A percentile compares a stretch with the other conserved stretches of the same genome.
phyloP scores from a whole-genome alignment of 805 yeast species.

The Yarrowia hollandica region DNA sequence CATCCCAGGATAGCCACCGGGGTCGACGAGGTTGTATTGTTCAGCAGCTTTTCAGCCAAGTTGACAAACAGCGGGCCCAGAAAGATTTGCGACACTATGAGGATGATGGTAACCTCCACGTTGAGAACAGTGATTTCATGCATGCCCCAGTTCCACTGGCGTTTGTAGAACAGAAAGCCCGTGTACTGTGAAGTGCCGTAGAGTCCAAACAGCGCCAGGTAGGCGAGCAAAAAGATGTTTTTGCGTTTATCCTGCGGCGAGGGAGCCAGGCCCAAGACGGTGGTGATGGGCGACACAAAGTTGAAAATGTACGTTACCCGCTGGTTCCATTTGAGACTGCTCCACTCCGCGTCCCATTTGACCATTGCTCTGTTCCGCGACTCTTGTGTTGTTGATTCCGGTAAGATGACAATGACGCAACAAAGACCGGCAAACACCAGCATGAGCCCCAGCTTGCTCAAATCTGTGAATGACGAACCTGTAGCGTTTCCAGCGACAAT shows the following conservation, averaged over 20 bases:
- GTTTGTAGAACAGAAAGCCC: constrained; percentile 10
- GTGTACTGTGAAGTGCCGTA: constrained; percentile 15
- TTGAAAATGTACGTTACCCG: neutral
- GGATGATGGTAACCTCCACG: constrained; percentile 1
- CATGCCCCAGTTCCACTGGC: constrained; percentile 23
- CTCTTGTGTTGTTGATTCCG: neutral
- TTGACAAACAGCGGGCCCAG: constrained; percentile 10
- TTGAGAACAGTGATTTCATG: neutral
- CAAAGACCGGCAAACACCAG: constrained; percentile 4
- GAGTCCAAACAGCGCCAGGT: neutral
- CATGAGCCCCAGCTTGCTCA: constrained; percentile 17
- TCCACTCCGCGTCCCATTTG: constrained; percentile 19
- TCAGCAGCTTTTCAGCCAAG: neutral
- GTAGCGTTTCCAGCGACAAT: neutral
- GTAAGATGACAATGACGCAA: constrained; percentile 11
- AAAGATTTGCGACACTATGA: constrained; percentile 6
- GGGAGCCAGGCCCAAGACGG: neutral
- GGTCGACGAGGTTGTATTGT: constrained; percentile 3
- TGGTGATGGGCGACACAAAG: neutral
- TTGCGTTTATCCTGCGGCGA: neutral
- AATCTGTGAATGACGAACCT: neutral
- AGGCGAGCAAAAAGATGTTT: neutral
- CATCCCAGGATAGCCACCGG: constrained; percentile 22
- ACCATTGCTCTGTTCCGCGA: constrained; percentile 6
- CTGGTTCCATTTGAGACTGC: neutral